phyloP scores from a whole-genome alignment of 495 filamentous ascomycete species.

The Copromyces sp. region DNA sequence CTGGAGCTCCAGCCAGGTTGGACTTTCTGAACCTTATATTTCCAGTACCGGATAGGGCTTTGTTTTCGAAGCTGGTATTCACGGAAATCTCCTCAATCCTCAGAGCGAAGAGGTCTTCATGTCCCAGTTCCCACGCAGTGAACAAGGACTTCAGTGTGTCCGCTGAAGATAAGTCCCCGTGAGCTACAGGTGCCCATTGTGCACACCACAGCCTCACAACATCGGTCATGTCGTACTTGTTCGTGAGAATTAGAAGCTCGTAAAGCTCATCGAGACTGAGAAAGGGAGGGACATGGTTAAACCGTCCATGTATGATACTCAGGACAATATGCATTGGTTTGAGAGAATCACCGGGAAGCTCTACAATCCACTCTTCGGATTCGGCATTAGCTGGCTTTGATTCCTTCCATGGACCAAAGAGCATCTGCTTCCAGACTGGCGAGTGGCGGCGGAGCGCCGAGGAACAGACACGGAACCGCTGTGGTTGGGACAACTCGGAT shows the following conservation, averaged over 20 bases:
- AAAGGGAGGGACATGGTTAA: conserved; percentile 9
- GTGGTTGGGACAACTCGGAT: background rate
- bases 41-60: background rate
- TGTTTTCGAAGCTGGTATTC: background rate
- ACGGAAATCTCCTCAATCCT: background rate
- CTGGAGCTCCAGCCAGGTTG: background rate
- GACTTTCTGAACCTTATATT: background rate
- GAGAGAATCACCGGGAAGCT: conserved; percentile 17
- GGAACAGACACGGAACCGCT: conserved; percentile 17
- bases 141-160: background rate
- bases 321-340: conserved; percentile 1
- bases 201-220: conserved; percentile 14
- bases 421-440: conserved; percentile 20
- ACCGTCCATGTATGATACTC: conserved; percentile 19
- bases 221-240: conserved; percentile 20
- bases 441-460: conserved; percentile 13
- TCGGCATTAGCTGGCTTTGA: conserved; percentile 10
- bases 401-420: conserved; percentile 19
- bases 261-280: conserved; percentile 11
- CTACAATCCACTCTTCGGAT: conserved; percentile 11
- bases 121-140: background rate
- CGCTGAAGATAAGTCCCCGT: background rate
- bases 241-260: conserved; percentile 16
- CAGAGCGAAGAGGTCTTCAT: background rate
- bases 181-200: conserved; percentile 3